Percentiles rank a stretch among this genome's conserved stretches.
Conservation (phyloP, 345 rosid species). For the Aquilaria yunnanensis region DNA sequence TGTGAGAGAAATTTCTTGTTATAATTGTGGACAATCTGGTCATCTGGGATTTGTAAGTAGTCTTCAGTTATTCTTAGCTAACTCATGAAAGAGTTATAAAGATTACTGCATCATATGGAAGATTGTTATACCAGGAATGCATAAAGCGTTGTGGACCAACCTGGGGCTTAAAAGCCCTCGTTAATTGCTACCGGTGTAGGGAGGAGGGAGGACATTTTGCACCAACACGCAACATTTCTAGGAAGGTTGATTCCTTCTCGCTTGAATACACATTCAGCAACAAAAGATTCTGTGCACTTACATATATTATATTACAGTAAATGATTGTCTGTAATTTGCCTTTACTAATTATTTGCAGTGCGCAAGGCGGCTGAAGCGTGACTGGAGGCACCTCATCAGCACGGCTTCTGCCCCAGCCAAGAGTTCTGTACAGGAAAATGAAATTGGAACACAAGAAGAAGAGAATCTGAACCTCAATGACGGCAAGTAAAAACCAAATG, state of each 20-base stretch:
- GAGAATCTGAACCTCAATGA: no score
- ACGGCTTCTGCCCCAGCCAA: no score
- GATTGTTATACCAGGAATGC: conserved; percentile 14
- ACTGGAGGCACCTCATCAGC: no score
- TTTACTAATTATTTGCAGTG: no score
- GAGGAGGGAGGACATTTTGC: conserved; percentile 22
- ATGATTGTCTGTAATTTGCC: no score
- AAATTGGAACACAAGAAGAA: no score
- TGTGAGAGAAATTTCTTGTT: conserved; percentile 21
- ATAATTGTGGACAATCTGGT: conserved; percentile 24
- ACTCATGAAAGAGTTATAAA: background rate
- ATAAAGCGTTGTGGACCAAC: background rate
- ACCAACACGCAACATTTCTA: conserved; percentile 3
- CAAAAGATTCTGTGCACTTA: no score
- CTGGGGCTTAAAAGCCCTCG: background rate
- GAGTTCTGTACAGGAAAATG: no score
- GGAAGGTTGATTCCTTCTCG: conserved; percentile 9
- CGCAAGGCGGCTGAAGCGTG: no score
- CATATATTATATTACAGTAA: no score
- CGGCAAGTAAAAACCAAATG: no score
- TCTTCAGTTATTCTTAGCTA: background rate
- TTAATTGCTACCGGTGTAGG: conserved; percentile 17
- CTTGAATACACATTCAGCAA: no score
- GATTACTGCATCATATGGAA: conserved; percentile 2
- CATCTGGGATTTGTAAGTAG: conserved; percentile 30